Base-by-base conservation (phyloP, 495 filamentous ascomycete genomes). In the Penicillium steckii region DNA sequence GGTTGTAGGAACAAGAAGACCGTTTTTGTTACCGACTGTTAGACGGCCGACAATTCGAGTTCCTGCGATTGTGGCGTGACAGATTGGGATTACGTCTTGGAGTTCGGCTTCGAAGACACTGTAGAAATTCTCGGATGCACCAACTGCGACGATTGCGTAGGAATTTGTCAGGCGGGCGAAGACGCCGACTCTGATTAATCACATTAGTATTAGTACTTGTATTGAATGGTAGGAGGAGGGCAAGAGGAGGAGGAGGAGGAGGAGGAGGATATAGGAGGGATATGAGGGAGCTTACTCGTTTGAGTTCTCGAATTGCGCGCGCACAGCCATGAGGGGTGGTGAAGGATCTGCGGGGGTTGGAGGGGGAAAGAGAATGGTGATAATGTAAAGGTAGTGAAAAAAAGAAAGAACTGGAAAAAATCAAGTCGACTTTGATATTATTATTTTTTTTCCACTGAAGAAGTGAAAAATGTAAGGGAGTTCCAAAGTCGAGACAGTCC, bases 111-210 rank as follows among this genome's bases (percentile, higher is more conserved):
- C 95, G 78, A 98, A 98, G 60, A 97, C 80, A 78, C 77, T 77
- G 82, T 97, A 98, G 73, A 98, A 98, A 78, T 97, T 97, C 82
- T 97, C 93, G 57, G 89, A 95, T 42, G 88, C 91, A 62, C 94
- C 95, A 48, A 95, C 81, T 46, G 94, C 93, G 56, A 96, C 90
- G 56, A 98, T 75, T 53, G 90, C 88, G 70, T 94, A 98, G 45
- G 91, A 91, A 71, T 98, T 98, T 56, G 94, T 98, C 61, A 98
- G 85, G 53, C 89, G 95, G 40, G 91, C 74, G 67, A 98, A 98
- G 58, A 97, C 95, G 70, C 94, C 94, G 65, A 98, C 91, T 71
- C 93, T 97, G 41, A n/a, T n/a, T n/a, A n/a, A n/a, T n/a, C n/a
- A n/a, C n/a, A n/a, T n/a, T n/a, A n/a, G n/a, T n/a, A n/a, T n/a